Evolutionary conservation across 2,329 filamentous ascomycete species (phyloP), one percentile per base, ranked within the genome.

Genomic region (Emericellopsis cladophorae): DNA sequence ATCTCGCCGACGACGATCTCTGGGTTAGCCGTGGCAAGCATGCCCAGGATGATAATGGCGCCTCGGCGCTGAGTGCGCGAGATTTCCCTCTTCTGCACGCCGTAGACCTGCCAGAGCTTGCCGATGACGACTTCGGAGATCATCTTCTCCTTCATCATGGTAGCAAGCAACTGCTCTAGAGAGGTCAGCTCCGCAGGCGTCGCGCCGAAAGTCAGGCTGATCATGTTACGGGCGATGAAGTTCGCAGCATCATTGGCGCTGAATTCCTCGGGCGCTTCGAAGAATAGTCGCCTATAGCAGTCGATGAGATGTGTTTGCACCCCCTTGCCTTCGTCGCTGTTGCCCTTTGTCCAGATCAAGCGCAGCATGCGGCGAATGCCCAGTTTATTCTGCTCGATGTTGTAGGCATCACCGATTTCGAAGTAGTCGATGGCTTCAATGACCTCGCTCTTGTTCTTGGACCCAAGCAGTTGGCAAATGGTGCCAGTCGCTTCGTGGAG

Each of bases 381-480:
- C 32, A 82, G 66, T 59, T 94, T 89, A 55, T 93, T 88, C 49
- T 92, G 86, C 58, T 95, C 85, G 44, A 98, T 82, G 59, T 93
- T 92, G 70, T 96, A 96, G 6, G 89, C 90, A 58, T 98, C 89
- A 36, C 92, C 83, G 36, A 95, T 79, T 50, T 93, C 88, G 50
- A 98, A 94, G 62, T 93, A 98, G 57, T 98, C 92, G 79, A 98
- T 98, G 14, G 93, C 92, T 59, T 98, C 93, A 46, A 98, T 95
- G 22, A 96, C 85, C 59, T 98, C 92, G 51, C 86, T 95, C 70
- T 98, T 98, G 68, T 98, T 98, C 55, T 85, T 86, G 24, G 92
- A 93, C 6, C 87, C 86, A 4, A 98, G 73, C 15, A 98, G 72
- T 59, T 95, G 90, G 46, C 83, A 87, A 29, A 96, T 81, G 2